Percentiles rank a stretch among this genome's conserved stretches.
Evolutionary conservation across 2,329 filamentous ascomycete genomes (phyloP).

Genomic region (Fusarium setosum): DNA sequence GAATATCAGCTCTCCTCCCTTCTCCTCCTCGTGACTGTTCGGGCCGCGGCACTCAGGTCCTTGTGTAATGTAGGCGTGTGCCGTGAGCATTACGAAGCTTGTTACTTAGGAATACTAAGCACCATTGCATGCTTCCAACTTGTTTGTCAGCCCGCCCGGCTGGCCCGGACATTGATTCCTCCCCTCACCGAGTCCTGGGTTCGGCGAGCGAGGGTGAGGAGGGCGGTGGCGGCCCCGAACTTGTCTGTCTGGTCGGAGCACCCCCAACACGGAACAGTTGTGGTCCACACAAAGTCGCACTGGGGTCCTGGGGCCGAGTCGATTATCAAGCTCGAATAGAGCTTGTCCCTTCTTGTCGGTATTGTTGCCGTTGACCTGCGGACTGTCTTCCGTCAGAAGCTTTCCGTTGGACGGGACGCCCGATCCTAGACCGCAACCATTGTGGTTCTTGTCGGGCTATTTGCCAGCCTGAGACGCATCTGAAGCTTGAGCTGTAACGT

Average conservation of each 20-base stretch:
- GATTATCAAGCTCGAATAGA: constrained; percentile 29
- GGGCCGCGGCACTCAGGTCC: constrained; percentile 6
- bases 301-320: constrained; percentile 18
- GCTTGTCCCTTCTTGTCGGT: constrained; percentile 28
- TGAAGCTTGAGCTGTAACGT: constrained; percentile 1
- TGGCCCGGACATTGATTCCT: constrained; percentile 36
- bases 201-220: constrained; percentile 35
- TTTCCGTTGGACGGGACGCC: constrained; percentile 22
- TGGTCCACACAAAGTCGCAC: constrained; percentile 37
- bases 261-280: constrained; percentile 37
- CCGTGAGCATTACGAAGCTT: constrained; percentile 39
- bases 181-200: constrained; percentile 42
- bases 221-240: constrained; percentile 33
- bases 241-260: constrained; percentile 1
- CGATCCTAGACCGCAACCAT: not conserved
- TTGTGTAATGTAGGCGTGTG: constrained; percentile 13
- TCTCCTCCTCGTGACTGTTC: constrained; percentile 3
- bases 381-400: constrained; percentile 34
- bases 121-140: constrained; percentile 15
- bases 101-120: constrained; percentile 31
- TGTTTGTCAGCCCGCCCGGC: constrained; percentile 38
- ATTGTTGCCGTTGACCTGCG: constrained; percentile 39
- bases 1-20: constrained; percentile 16
- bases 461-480: constrained; percentile 3
- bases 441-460: not conserved